These are phyloP conservation scores for Leucoagaricus sp. DNA, from an alignment of 1,284 basidiomycete species.

Conservation along the genomic window DNA sequence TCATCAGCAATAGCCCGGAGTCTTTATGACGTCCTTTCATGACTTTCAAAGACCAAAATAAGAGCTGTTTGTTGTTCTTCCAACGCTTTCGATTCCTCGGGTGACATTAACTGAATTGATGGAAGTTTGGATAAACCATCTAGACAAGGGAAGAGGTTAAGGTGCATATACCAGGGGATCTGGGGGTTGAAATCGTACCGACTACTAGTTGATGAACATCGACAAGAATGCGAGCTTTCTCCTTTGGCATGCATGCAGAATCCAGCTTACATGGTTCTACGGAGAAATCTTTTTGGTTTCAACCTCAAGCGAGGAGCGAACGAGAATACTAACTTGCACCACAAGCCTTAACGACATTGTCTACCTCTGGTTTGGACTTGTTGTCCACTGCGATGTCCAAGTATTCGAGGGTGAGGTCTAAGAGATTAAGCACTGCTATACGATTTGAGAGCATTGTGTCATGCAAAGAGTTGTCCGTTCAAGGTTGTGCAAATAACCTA, in stretches of 20 bases:
- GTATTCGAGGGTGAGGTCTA: conserved; percentile 85
- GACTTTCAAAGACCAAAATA: too few species aligned
- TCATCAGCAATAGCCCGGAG: too few species aligned
- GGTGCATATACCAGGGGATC: too few species aligned
- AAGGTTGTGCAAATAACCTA: conserved; percentile 47
- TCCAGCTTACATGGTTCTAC: conserved; percentile 79
- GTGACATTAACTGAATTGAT: conserved; percentile 63
- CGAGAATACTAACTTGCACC: conserved; percentile 40
- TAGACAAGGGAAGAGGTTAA: too few species aligned
- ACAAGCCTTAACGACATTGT: conserved; percentile 68
- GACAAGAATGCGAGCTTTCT: conserved; percentile 82
- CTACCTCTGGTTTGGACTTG: conserved; percentile 51
- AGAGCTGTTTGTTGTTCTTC: conserved; percentile 2
- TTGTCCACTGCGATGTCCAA: conserved; percentile 77
- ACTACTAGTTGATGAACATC: conserved; percentile 83
- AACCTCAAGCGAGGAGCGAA: background rate
- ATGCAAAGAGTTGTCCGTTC: conserved; percentile 80
- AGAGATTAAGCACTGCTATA: conserved; percentile 87
- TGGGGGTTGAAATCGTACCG: conserved; percentile 46
- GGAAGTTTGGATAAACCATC: conserved; percentile 72
- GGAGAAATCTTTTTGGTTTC: conserved; percentile 10
- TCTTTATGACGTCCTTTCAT: too few species aligned
- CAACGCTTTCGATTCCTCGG: conserved; percentile 36
- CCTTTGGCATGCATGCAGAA: conserved; percentile 65
- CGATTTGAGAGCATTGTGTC: conserved; percentile 88